These are phyloP conservation scores for Ustulina deusta DNA, from an alignment of 2,329 filamentous ascomycete genomes.

Conservation along the genomic window DNA sequence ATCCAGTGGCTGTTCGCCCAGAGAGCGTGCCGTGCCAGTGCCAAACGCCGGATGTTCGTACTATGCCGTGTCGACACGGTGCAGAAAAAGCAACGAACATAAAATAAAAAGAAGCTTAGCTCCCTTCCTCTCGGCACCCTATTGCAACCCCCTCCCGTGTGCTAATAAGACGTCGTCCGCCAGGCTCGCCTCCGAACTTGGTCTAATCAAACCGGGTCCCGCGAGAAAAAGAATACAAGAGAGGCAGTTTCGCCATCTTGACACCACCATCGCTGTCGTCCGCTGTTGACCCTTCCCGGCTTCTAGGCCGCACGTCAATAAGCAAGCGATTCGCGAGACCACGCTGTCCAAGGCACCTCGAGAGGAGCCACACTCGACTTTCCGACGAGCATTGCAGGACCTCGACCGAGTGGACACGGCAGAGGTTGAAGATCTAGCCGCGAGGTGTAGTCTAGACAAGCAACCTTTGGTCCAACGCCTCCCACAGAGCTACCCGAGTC, in stretches of 20 bases:
- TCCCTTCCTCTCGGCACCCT: constrained; percentile 31
- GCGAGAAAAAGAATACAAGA: constrained; percentile 37
- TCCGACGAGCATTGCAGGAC: constrained; percentile 26
- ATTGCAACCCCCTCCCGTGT: constrained; percentile 40
- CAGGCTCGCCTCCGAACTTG: constrained; percentile 35
- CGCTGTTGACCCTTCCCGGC: constrained; percentile 40
- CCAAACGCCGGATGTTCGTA: constrained; percentile 30
- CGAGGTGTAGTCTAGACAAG: constrained; percentile 32
- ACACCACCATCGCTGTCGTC: constrained; percentile 42
- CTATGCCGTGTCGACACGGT: constrained; percentile 36
- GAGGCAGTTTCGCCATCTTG: constrained; percentile 44
- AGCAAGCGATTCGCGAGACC: constrained; percentile 33
- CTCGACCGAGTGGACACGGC: constrained; percentile 19
- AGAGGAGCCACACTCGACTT: constrained; percentile 41
- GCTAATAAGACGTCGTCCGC: constrained; percentile 35
- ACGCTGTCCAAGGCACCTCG: constrained; percentile 33
- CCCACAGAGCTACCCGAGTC: constrained; percentile 43
- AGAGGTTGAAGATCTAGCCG: constrained; percentile 27
- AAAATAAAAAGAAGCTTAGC: constrained; percentile 36
- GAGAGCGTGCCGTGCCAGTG: constrained; percentile 31
- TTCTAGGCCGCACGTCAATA: constrained; percentile 39
- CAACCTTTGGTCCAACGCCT: constrained; percentile 36
- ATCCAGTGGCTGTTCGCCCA: constrained; percentile 36
- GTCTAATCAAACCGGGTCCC: constrained; percentile 44
- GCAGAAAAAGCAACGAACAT: constrained; percentile 34